These are phyloP conservation scores for Sclerotinia spermophila DNA, from an alignment of 2,329 filamentous ascomycete species.

Conservation along the genomic window DNA sequence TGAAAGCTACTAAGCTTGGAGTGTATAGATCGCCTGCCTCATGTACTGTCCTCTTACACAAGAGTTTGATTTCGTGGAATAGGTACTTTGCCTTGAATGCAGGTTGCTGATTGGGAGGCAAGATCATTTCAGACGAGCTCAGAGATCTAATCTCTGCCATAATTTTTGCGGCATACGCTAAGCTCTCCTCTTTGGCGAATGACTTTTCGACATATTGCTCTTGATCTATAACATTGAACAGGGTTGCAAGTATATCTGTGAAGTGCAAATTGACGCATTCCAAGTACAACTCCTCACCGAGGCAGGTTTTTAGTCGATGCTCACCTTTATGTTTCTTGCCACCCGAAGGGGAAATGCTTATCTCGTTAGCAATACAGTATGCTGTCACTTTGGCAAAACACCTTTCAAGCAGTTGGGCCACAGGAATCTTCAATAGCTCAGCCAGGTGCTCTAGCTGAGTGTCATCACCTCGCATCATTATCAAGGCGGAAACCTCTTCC, in stretches of 20 bases:
- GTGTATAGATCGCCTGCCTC: slow-evolving; percentile 69
- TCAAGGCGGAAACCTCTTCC: slow-evolving; percentile 73
- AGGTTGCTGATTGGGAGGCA: slow-evolving; percentile 82
- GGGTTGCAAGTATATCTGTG: slow-evolving; percentile 68
- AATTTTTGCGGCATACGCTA: slow-evolving; percentile 58
- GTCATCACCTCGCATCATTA: slow-evolving; percentile 76
- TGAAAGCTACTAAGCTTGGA: slow-evolving; percentile 66
- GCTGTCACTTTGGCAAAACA: slow-evolving; percentile 78
- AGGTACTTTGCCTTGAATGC: slow-evolving; percentile 78
- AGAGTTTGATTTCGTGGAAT: slow-evolving; percentile 67
- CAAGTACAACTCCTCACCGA: slow-evolving; percentile 65
- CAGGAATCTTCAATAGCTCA: slow-evolving; percentile 50
- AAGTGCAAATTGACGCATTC: slow-evolving; percentile 66
- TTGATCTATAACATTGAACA: slow-evolving; percentile 75
- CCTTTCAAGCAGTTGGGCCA: slow-evolving; percentile 55
- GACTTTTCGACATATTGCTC: slow-evolving; percentile 52
- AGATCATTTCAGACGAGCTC: slow-evolving; percentile 58
- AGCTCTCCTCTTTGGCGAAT: slow-evolving; percentile 60
- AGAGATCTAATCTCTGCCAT: slow-evolving; percentile 67
- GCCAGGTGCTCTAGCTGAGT: slow-evolving; percentile 60
- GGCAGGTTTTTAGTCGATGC: slow-evolving; percentile 60
- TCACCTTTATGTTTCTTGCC: slow-evolving; percentile 52
- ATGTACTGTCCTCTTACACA: slow-evolving; percentile 70
- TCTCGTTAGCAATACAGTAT: slow-evolving; percentile 78
- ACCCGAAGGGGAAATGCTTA: slow-evolving; percentile 44